Evolutionary conservation across 2,329 filamentous ascomycete genomes (phyloP), one percentile per base, ranked within the genome.

Genomic region (Rutstroemia sydowiana): DNA sequence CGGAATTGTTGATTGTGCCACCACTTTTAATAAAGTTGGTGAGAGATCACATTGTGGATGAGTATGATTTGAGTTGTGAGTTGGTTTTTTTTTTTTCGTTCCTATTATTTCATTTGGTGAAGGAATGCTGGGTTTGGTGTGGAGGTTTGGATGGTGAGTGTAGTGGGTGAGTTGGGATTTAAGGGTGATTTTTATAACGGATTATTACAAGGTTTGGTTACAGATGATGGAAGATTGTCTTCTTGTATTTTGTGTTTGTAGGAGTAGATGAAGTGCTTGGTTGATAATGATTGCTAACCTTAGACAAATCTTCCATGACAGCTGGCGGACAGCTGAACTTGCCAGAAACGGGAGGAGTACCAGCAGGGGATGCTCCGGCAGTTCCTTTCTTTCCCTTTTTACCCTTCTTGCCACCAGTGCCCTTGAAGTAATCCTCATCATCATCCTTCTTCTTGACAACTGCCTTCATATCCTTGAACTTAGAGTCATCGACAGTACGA

Each of bases 381-480:
- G 71, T 69, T 65, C 79, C 78, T 74, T 89, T 95, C 75, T 85
- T 87, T 59, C 85, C 84, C 79, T 95, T 95, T 75, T 92, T 92
- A 60, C 86, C 86, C 77, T 92, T 93, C 77, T 88, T 88, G 53
- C 82, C 82, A 45, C 85, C 85, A 51, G 82, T 74, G 36, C 81
- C 81, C 39, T 77, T 76, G 57, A 93, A 84, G 74, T 95, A 95
- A 58, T 89, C 86, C 39, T 96, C 92, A 44, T 93, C 87, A 63
- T 95, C 84, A 81, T 96, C 87, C 64, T 95, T 84, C 81, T 96
- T 97, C 74, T 85, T 85, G 55, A 88, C 73, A 36, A 97, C 76
- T 67, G n/a, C n/a, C n/a, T 82, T 84, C 62, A 84, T 87, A 53
- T 93, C 93, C 78, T 95, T 95, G 65, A 95, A 78, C 51, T 76